These are phyloP conservation scores for Yamadazyma dendronema DNA, from an alignment of 1,139 yeast genomes.

Conservation along the genomic window DNA sequence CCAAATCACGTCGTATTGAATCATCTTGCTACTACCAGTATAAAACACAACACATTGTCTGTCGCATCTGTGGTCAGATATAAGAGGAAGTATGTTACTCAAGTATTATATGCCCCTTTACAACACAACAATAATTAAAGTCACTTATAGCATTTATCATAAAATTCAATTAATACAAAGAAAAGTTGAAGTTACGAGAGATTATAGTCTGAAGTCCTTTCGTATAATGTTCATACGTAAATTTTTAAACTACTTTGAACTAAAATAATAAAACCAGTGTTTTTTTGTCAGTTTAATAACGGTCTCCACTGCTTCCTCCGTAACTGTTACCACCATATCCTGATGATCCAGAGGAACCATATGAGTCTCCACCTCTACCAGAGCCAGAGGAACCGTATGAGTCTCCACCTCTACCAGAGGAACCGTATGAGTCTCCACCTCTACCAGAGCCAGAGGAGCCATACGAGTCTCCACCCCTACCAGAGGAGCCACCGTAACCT, in stretches of 20 bases:
- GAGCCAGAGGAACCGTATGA: constrained; percentile 14
- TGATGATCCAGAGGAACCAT: constrained; percentile 11
- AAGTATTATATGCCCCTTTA: constrained; percentile 49
- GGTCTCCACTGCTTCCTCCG: constrained; percentile 12
- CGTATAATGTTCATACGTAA: background rate
- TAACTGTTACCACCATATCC: constrained; percentile 5
- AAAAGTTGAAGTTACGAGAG: too few relatives aligned
- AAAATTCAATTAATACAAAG: too few relatives aligned
- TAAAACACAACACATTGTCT: constrained; percentile 48
- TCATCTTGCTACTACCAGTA: constrained; percentile 50
- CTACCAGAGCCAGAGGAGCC: constrained; percentile 13
- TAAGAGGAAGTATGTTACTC: constrained; percentile 48
- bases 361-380: constrained; percentile 16
- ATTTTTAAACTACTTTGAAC: background rate
- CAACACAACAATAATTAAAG: constrained; percentile 31
- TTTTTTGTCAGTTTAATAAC: constrained; percentile 5
- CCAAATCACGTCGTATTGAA: constrained; percentile 49
- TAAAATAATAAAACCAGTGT: background rate
- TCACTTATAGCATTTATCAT: background rate
- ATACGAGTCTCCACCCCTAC: constrained; percentile 12
- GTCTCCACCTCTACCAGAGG: constrained; percentile 7
- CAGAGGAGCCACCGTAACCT: constrained; percentile 12
- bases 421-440: constrained; percentile 13
- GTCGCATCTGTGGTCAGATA: constrained; percentile 50
- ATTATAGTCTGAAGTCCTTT: too few relatives aligned